Evolutionary conservation across 2,329 filamentous ascomycete species (phyloP), one percentile per base, ranked within the genome.

Genomic region (Annulohypoxylon truncatum): DNA sequence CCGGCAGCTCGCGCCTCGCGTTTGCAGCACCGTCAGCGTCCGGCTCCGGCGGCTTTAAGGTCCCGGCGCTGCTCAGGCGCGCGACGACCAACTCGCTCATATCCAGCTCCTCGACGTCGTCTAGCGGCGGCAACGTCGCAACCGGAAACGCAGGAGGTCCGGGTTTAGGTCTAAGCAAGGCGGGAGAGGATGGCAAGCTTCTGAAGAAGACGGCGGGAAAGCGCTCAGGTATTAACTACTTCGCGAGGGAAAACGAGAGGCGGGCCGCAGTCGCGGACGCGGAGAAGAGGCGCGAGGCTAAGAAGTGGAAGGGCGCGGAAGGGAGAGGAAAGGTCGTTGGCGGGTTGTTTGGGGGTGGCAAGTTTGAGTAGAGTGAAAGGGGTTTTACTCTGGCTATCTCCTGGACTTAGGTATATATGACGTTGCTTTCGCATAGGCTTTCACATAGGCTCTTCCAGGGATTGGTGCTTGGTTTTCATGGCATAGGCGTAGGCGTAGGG

Each of bases 21-120:
- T 92, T 92, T 75, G 79, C 80, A 2, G 76, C 85, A 7, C 74
- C 81, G 9, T 76, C 79, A 7, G 74, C 80, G 8, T 75, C 80
- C 0, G 75, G 79, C 62, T 68, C 75, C 9, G 73, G 76, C 2
- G 80, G 81, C 0, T 92, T 93, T 84, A 89, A 87, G 72, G 87
- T 92, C 1, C 92, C 92, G 0, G 84, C 87, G 0, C 83, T 96
- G 18, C 84, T 96, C 15, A 87, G 92, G 24, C 86, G 91, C 28
- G 91, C 92, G 3, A 95, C 92, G 0, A 90, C 90, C 10, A 90
- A 89, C 64, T 88, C 85, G 24, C 78, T 85, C 13, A 75, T 83
- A 40, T 84, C 80, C 51, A 73, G 72, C 50, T 65, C 73, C 2
- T 61, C 54, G 2, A 40, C 67, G 1, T 60, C 68, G 2, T 48